Conservation (phyloP, 768 basidiomycete genomes). For the Neoboletus brunneissimus region DNA sequence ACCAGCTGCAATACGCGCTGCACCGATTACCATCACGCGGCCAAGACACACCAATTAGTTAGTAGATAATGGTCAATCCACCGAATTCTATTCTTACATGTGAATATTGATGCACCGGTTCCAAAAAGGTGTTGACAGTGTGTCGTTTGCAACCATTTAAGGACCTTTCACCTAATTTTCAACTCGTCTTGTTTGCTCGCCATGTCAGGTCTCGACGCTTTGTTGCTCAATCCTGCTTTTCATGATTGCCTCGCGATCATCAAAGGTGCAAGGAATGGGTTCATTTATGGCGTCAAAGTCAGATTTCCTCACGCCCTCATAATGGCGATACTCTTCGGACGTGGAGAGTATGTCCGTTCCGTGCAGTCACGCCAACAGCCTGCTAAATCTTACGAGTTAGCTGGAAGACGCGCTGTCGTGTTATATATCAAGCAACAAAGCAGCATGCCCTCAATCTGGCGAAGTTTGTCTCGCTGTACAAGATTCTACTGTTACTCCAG, state of each 20-base stretch:
- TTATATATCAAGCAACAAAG: conserved; percentile 81
- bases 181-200: neutral
- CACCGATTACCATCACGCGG: neutral
- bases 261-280: conserved; percentile 90
- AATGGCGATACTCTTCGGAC: conserved; percentile 92
- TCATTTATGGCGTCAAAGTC: conserved; percentile 88
- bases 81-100: conserved; percentile 12
- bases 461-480: conserved; percentile 94
- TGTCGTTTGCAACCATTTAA: neutral
- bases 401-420: conserved; percentile 61
- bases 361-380: neutral
- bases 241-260: conserved; percentile 91
- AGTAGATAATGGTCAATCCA: neutral
- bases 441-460: conserved; percentile 91
- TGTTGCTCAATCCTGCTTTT: conserved; percentile 60
- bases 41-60: neutral
- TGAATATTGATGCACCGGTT: conserved; percentile 25
- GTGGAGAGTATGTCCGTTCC: conserved; percentile 69
- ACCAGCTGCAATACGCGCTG: neutral
- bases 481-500: conserved; percentile 79
- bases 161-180: neutral
- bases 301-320: conserved; percentile 95
- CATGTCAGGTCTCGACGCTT: conserved; percentile 27
- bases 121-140: neutral
- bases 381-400: conserved; percentile 38